Evolutionary conservation across 768 basidiomycete species (phyloP).

Genomic region (Vararia minispora): DNA sequence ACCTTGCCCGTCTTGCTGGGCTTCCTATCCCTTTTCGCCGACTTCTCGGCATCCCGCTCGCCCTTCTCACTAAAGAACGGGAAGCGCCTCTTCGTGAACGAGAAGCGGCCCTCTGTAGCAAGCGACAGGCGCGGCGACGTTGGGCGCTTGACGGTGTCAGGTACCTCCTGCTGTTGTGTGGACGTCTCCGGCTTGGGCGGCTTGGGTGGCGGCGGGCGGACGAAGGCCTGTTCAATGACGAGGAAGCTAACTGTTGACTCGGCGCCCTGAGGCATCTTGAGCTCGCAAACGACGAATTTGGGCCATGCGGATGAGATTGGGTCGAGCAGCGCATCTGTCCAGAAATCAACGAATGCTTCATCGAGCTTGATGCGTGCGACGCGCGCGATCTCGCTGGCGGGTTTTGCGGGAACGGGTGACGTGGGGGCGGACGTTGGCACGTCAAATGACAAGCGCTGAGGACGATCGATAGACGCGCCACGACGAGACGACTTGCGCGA

Average conservation of each 20-base stretch:
- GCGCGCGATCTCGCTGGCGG: conserved; percentile 25
- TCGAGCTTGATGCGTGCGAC: conserved; percentile 50
- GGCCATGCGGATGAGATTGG: conserved; percentile 58
- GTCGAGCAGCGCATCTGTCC: conserved; percentile 65
- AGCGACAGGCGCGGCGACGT: conserved; percentile 21
- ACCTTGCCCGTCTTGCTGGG: conserved; percentile 26
- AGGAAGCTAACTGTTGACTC: conserved; percentile 42
- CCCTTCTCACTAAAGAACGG: conserved; percentile 37
- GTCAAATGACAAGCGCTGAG: conserved; percentile 8
- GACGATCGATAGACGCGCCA: conserved; percentile 17
- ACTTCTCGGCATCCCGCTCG: conserved; percentile 20
- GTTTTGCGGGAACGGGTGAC: conserved; percentile 1
- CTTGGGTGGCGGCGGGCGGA: conserved; percentile 23
- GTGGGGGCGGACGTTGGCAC: conserved; percentile 2
- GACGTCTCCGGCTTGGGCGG: conserved; percentile 3
- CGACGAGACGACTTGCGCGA: conserved; percentile 25
- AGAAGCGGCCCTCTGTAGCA: conserved; percentile 18
- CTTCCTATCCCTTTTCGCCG: conserved; percentile 24
- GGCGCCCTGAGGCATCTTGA: conserved; percentile 29
- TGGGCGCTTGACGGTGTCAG: too few species aligned
- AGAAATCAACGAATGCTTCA: conserved; percentile 78
- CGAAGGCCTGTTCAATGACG: conserved; percentile 54
- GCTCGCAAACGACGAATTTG: conserved; percentile 56
- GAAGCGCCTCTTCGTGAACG: conserved; percentile 48
- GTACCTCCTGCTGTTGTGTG: not conserved